Evolutionary conservation across 2,329 filamentous ascomycete genomes (phyloP).

Genomic region (Orbilia javanica): DNA sequence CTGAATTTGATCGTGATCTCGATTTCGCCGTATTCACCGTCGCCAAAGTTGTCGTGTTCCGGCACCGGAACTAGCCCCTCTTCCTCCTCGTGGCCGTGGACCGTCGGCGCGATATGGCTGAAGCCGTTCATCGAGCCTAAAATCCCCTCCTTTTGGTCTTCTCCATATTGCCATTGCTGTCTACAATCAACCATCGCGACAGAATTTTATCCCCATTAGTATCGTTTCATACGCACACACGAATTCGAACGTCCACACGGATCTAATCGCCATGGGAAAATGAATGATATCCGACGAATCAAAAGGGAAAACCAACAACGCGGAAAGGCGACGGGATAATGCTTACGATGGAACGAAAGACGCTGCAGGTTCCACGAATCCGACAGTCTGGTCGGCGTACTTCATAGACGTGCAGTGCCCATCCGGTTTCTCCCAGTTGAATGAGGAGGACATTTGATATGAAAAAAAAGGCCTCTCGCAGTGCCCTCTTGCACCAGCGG

Average conservation of each 20-base stretch:
- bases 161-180: constrained; percentile 36
- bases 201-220: not conserved
- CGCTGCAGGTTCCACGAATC: constrained; percentile 54
- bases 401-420: constrained; percentile 46
- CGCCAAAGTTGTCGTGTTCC: constrained; percentile 10
- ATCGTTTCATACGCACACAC: too few species aligned
- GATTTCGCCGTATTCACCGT: constrained; percentile 43
- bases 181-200: constrained; percentile 25
- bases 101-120: constrained; percentile 26
- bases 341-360: constrained; percentile 55
- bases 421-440: constrained; percentile 52
- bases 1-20: constrained; percentile 48
- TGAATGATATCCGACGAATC: constrained; percentile 5
- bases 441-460: constrained; percentile 55
- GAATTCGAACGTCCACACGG: too few species aligned
- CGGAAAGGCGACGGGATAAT: constrained; percentile 16
- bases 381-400: constrained; percentile 49
- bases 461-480: constrained; percentile 34
- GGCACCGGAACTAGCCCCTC: too few species aligned
- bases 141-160: constrained; percentile 27
- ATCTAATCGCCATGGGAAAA: not conserved
- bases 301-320: constrained; percentile 26
- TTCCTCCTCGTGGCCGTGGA: constrained; percentile 18
- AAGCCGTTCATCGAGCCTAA: constrained; percentile 6
- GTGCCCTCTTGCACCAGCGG: constrained; percentile 25